phyloP scores from a whole-genome alignment of 2,329 filamentous ascomycete genomes.

The Neospermospora avenae region DNA sequence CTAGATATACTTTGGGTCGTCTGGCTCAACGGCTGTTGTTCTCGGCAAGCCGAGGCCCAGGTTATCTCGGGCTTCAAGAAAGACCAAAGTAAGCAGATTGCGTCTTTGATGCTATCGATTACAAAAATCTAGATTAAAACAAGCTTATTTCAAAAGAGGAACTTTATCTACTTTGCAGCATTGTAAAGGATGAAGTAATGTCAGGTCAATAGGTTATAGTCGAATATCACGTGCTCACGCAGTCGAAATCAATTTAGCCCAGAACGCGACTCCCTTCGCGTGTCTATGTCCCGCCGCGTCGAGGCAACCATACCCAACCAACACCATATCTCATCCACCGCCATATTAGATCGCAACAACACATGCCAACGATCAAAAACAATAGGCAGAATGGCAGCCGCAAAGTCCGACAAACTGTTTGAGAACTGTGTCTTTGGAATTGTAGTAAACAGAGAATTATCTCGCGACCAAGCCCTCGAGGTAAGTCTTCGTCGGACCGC shows the following conservation, averaged over 20 bases:
- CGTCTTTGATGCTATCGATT: no score
- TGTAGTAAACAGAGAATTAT: conserved; percentile 27
- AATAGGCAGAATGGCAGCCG: conserved; percentile 15
- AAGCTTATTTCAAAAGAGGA: no score
- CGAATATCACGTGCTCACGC: neutral
- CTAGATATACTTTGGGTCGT: neutral
- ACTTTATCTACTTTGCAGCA: no score
- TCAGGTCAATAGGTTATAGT: neutral
- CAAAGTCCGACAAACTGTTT: conserved; percentile 22
- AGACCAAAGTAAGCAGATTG: neutral
- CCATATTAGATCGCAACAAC: neutral
- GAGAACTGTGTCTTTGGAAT: conserved; percentile 31
- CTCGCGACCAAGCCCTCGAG: conserved; percentile 16
- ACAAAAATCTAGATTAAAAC: no score
- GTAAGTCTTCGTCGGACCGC: conserved; percentile 18
- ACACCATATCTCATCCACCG: neutral
- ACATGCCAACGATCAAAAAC: neutral
- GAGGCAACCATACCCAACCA: neutral
- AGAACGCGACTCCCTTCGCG: neutral
- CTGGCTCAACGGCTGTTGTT: neutral
- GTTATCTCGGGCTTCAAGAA: neutral
- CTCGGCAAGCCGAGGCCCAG: conserved; percentile 3
- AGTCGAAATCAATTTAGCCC: neutral
- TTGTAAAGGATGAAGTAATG: neutral
- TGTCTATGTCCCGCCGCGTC: neutral